Conservation (phyloP, 495 filamentous ascomycete genomes). For the Staphylotrichum tortipilum region DNA sequence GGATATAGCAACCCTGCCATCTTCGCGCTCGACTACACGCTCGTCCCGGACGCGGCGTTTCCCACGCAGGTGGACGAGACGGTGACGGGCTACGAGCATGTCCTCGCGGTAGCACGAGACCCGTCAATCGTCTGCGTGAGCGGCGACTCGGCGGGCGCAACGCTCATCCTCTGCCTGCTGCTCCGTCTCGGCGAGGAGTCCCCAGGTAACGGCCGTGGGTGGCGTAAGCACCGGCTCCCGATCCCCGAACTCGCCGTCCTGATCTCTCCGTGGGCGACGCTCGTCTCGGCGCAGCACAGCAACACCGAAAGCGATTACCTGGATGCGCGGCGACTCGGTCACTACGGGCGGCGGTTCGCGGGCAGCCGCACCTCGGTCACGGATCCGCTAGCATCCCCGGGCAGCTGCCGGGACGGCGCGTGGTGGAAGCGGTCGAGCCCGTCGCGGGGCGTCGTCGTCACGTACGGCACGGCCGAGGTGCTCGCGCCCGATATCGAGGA, state of each 20-base stretch:
- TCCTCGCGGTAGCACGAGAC: conserved; percentile 45
- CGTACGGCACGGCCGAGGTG: conserved; percentile 64
- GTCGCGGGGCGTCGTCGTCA: conserved; percentile 48
- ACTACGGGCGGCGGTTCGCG: conserved; percentile 58
- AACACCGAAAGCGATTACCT: conserved; percentile 35
- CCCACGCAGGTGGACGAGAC: conserved; percentile 61
- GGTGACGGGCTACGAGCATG: conserved; percentile 55
- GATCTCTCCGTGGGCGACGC: conserved; percentile 54
- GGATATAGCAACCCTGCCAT: conserved; percentile 66
- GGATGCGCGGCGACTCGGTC: conserved; percentile 43
- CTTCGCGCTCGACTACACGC: conserved; percentile 69
- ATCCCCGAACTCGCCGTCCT: conserved; percentile 44
- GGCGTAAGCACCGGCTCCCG: conserved; percentile 7
- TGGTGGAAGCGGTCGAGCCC: conserved; percentile 58
- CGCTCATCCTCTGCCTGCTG: conserved; percentile 57
- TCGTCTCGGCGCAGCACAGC: conserved; percentile 49
- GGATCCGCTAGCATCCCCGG: conserved; percentile 58
- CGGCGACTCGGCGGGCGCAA: conserved; percentile 68
- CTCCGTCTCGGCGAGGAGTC: conserved; percentile 42
- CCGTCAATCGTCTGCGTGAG: conserved; percentile 51
- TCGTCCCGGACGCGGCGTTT: conserved; percentile 64
- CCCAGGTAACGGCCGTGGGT: neutral
- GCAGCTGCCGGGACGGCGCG: conserved; percentile 49
- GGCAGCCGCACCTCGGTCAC: conserved; percentile 36
- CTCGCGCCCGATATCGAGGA: conserved; percentile 54